phyloP scores from a whole-genome alignment of 192 early-diverging fungal genomes.

The Thamnidium elegans region DNA sequence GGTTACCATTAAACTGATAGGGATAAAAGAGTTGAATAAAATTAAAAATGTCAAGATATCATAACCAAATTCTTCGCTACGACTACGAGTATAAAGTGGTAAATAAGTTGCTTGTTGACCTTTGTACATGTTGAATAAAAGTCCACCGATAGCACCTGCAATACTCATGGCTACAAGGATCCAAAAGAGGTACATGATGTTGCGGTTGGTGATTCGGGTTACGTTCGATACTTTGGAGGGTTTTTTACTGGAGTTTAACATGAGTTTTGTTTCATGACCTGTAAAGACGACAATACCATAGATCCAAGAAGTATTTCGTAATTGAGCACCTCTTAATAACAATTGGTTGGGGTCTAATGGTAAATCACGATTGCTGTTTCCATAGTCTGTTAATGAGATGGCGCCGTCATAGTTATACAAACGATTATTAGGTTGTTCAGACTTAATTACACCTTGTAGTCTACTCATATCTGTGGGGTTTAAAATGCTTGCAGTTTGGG shows the following conservation, averaged over 20 bases:
- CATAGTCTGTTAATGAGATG: conserved; percentile 51
- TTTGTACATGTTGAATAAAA: conserved; percentile 52
- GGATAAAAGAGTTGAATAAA: conserved; percentile 98
- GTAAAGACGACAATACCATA: conserved; percentile 92
- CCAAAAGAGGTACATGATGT: conserved; percentile 90
- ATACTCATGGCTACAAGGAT: conserved; percentile 82
- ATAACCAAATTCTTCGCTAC: conserved; percentile 63
- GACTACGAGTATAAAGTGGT: conserved; percentile 8
- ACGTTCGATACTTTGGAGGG: conserved; percentile 92
- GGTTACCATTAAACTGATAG: conserved; percentile 95
- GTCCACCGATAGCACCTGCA: conserved; percentile 81
- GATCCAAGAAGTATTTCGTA: conserved; percentile 93
- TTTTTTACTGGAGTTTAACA: conserved; percentile 88
- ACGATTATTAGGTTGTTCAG: conserved; percentile 92
- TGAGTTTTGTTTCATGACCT: conserved; percentile 96
- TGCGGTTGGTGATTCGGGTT: conserved; percentile 84
- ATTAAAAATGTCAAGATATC: conserved; percentile 97
- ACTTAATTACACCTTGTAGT: conserved; percentile 75
- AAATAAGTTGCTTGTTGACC: conserved; percentile 49
- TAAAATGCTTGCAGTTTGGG: conserved; percentile 75
- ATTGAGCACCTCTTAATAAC: conserved; percentile 89
- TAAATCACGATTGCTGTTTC: conserved; percentile 58
- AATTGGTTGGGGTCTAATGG: conserved; percentile 89
- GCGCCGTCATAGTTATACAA: conserved; percentile 93
- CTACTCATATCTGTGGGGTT: conserved; percentile 65